Base-by-base conservation (phyloP, 768 basidiomycete species). In the Tricholoma furcatifolium region DNA sequence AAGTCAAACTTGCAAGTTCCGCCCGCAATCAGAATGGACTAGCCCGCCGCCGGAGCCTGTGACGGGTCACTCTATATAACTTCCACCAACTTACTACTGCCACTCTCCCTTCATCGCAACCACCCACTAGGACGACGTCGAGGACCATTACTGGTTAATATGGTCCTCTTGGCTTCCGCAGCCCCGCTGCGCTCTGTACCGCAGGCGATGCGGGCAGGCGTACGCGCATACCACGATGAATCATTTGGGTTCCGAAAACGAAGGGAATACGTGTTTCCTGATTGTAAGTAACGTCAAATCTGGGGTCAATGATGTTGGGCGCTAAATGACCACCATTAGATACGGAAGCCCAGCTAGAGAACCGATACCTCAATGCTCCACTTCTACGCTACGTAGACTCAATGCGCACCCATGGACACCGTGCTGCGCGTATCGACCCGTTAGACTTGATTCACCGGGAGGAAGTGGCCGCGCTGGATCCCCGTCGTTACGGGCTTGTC, bases 321-420 rank as follows among this genome's bases (percentile, higher is more conserved):
- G 21, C 41, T n/a, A 51, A 40, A 46, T 32, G n/a, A 17, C 15
- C 32, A 10, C 27, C 27, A 34, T 18, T 23, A 90, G 88, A 90
- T 63, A 88, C 82, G 2, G 65, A 77, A 1, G 71, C 73, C 0
- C 88, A 91, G 60, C 74, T 93, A 12, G 64, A 74, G 47, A 90
- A 90, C 67, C 80, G 93, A 8, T 76, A 76, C 12, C 64, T 66
- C 3, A 93, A 95, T 60, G 91, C 92, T 0, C 74, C 90, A 3
- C 73, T 97, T 15, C 72, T 95, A 40, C 87, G 94, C 31, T 95
- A 93, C 64, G 90, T 93, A 10, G 94, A 96, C 65, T 87, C 88
- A 2, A 79, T 96, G 60, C 81, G 93, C n/a, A 85, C 77, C 0
- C 89, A 93, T 58, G 89, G 88, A 0, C 92, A 93, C 62, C 82